Evolutionary conservation across 1,284 basidiomycete species (phyloP), one percentile per base, ranked within the genome.

Genomic region (Cryptococcus deneoformans): DNA sequence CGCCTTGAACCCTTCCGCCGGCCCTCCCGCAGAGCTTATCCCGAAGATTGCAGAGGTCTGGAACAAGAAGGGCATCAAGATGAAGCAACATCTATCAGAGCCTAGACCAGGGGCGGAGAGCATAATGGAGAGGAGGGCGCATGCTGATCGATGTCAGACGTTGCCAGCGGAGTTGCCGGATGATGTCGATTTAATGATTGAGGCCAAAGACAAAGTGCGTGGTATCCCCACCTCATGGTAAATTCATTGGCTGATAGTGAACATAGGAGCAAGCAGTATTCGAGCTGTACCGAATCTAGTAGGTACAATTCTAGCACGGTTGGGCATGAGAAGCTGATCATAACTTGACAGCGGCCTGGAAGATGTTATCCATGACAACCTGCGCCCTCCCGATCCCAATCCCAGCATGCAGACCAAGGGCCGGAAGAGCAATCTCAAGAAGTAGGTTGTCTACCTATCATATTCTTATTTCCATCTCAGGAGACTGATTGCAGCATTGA

Each of bases 191-290:
- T 73, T 95, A 62, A 95, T 95, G 92, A 90, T 96, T 61, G 92
- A 42, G 78, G 62, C 62, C 14, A 72, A 70, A 46, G 67, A 66
- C 52, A 73, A 68, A 29, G 58, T 58, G 53, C 10, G 52, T 50
- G 52, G 47, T 43, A 45, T 11, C 38, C 16, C 55, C 50, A 16
- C 49, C 52, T 44, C 20, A 20, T 20, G 20, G 29, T 20, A 43
- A n/a, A 36, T 47, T 6, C 6, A 14, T 38, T 6, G 16, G 37
- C 53, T 61, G 57, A 84, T 81, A 20, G 7, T 91, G 73, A 14
- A 16, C n/a, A 89, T 90, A 93, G 78, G 92, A 95, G 76, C 92
- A 95, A 73, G 92, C 91, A 6, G 92, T 96, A 6, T 82, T 96
- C 54, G 85, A 94, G 63, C 73, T 95, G 43, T 87, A 90, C 70